Evolutionary conservation across 2,329 filamentous ascomycete genomes (phyloP).

Genomic region (Colletotrichum sp.): DNA sequence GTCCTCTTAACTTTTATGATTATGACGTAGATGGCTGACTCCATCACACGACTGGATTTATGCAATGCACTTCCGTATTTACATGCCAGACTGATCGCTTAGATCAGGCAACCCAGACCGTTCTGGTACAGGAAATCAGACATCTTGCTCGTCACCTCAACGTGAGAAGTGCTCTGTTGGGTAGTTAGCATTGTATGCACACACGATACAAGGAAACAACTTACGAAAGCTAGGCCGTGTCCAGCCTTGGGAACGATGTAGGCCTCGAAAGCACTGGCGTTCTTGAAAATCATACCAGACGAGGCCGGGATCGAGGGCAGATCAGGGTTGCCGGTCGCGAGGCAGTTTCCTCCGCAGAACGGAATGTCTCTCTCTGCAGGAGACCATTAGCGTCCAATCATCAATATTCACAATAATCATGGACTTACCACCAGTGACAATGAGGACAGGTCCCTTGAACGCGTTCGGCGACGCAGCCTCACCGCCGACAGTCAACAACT

Average conservation of each 20-base stretch:
- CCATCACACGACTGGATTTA: neutral
- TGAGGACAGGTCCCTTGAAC: conserved; percentile 60
- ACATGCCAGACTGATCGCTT: neutral
- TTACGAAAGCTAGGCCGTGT: conserved; percentile 55
- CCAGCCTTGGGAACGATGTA: conserved; percentile 58
- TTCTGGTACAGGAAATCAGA: conserved; percentile 39
- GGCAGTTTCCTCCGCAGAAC: conserved; percentile 69
- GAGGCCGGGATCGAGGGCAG: conserved; percentile 47
- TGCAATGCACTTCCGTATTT: neutral
- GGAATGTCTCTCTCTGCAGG: conserved; percentile 49
- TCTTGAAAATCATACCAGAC: conserved; percentile 45
- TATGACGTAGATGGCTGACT: neutral
- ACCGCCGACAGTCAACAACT: conserved; percentile 60
- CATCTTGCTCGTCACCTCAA: conserved; percentile 38
- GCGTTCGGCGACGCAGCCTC: conserved; percentile 35
- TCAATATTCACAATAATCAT: neutral
- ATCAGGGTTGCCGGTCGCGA: conserved; percentile 42
- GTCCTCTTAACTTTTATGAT: neutral
- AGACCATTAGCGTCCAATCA: neutral
- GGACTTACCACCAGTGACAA: conserved; percentile 60
- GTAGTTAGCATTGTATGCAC: neutral
- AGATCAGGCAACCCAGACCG: conserved; percentile 1
- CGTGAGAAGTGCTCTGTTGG: conserved; percentile 32
- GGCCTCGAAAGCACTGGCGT: conserved; percentile 53
- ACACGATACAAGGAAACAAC: neutral